Conservation (phyloP, 768 basidiomycete genomes). For the Cyclocybe cylindracea region DNA sequence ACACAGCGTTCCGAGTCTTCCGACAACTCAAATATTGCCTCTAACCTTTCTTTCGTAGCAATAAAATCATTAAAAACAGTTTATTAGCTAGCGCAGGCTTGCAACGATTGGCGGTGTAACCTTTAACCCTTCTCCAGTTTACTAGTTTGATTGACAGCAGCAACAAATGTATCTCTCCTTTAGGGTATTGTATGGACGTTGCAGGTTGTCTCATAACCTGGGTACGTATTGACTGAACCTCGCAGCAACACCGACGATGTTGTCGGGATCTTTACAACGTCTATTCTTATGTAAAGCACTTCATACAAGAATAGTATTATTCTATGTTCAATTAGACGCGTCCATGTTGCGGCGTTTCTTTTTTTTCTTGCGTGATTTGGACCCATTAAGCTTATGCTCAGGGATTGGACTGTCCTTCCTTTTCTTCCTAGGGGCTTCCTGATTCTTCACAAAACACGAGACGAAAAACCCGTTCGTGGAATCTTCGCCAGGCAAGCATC, state of each 20-base stretch:
- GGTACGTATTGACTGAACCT: neutral
- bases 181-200: constrained; percentile 2
- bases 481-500: constrained; percentile 82
- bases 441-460: constrained; percentile 71
- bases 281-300: neutral
- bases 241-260: neutral
- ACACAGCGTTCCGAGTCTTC: constrained; percentile 20
- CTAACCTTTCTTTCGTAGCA: constrained; percentile 42
- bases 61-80: constrained; percentile 33
- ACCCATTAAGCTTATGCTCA: constrained; percentile 20
- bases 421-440: constrained; percentile 18
- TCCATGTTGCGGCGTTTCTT: constrained; percentile 17
- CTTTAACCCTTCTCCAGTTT: constrained; percentile 14
- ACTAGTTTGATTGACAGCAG: constrained; percentile 19
- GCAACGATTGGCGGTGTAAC: constrained; percentile 20
- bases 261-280: constrained; percentile 1
- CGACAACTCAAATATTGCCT: constrained; percentile 28
- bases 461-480: constrained; percentile 98
- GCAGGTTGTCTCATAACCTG: constrained; percentile 9
- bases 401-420: constrained; percentile 21
- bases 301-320: constrained; percentile 5
- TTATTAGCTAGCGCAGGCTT: constrained; percentile 30
- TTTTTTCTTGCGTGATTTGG: constrained; percentile 20
- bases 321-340: constrained; percentile 2
- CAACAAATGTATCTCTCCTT: constrained; percentile 6